Conservation (phyloP, 257 asterid species). For the Primulina huaijiensis region DNA sequence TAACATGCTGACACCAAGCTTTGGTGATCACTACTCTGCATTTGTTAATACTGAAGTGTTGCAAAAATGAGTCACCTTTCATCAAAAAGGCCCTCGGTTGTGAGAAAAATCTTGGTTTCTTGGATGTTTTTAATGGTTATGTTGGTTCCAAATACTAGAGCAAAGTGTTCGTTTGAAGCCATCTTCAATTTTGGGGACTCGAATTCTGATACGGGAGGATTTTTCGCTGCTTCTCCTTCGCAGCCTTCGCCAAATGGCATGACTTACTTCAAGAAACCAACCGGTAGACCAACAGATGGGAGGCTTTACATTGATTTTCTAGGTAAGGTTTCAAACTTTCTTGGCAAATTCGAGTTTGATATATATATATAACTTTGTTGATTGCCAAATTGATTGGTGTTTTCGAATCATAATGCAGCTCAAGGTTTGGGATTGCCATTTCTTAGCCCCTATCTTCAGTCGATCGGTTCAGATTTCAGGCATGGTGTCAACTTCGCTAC, state of each 20-base stretch:
- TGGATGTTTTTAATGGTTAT: constrained; percentile 30
- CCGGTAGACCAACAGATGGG: constrained; percentile 64
- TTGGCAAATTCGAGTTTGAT: too few species aligned
- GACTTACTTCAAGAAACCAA: constrained; percentile 65
- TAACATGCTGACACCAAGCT: background rate
- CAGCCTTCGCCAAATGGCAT: constrained; percentile 61
- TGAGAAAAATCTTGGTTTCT: constrained; percentile 26
- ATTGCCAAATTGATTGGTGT: background rate
- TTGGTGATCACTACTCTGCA: constrained; percentile 1
- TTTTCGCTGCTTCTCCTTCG: constrained; percentile 62
- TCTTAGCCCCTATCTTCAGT: constrained; percentile 56
- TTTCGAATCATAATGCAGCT: constrained; percentile 41
- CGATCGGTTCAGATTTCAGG: constrained; percentile 54
- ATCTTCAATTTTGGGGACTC: constrained; percentile 76
- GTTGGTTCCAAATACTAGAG: constrained; percentile 22
- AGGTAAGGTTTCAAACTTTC: constrained; percentile 31
- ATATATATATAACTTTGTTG: background rate
- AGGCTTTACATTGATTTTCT: constrained; percentile 62
- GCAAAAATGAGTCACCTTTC: constrained; percentile 18
- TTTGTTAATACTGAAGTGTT: background rate
- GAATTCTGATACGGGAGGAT: constrained; percentile 69
- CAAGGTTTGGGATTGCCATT: constrained; percentile 58
- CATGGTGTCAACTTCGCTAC: constrained; percentile 72
- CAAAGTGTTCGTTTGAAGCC: constrained; percentile 51
- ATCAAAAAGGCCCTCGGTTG: background rate